Evolutionary conservation across 108 stramenopile species (phyloP).

Genomic region (Cyclostephanos invisitatus): DNA sequence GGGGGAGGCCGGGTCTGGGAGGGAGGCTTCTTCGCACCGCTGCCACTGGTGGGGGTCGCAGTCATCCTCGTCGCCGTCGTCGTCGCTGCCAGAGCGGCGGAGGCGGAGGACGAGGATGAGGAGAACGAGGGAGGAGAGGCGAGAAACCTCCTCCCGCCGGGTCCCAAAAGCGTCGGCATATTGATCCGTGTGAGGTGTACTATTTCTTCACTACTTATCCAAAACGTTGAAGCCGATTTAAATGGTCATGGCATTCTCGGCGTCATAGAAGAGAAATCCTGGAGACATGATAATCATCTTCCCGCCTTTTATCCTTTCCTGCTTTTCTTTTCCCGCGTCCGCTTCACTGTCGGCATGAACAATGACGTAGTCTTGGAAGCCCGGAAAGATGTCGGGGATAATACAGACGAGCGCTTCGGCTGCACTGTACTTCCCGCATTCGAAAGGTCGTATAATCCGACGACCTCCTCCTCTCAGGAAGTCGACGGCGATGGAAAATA

Average conservation of each 20-base stretch:
- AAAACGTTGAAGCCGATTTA: too few relatives aligned
- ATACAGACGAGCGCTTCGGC: constrained; percentile 64
- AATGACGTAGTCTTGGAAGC: constrained; percentile 79
- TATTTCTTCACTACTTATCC: too few relatives aligned
- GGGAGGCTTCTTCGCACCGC: too few relatives aligned
- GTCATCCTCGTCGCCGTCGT: neutral
- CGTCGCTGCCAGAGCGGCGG: neutral
- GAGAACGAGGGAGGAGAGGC: neutral
- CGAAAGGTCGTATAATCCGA: constrained; percentile 52
- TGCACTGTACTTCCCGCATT: constrained; percentile 61
- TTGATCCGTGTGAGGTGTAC: too few relatives aligned
- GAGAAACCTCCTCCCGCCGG: neutral
- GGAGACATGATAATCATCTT: too few relatives aligned
- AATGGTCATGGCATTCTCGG: too few relatives aligned
- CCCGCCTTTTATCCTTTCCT: too few relatives aligned
- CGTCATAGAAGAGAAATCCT: too few relatives aligned
- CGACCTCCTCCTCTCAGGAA: neutral
- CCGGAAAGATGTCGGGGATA: constrained; percentile 69
- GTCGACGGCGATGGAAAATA: constrained; percentile 33
- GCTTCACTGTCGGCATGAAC: neutral
- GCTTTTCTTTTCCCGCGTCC: too few relatives aligned
- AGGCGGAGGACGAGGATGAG: neutral
- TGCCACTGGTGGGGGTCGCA: too few relatives aligned
- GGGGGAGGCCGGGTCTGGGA: too few relatives aligned
- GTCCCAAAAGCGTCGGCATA: neutral